Base-by-base conservation (phyloP, 2,329 filamentous ascomycete species). In the Canariomyces notabilis region DNA sequence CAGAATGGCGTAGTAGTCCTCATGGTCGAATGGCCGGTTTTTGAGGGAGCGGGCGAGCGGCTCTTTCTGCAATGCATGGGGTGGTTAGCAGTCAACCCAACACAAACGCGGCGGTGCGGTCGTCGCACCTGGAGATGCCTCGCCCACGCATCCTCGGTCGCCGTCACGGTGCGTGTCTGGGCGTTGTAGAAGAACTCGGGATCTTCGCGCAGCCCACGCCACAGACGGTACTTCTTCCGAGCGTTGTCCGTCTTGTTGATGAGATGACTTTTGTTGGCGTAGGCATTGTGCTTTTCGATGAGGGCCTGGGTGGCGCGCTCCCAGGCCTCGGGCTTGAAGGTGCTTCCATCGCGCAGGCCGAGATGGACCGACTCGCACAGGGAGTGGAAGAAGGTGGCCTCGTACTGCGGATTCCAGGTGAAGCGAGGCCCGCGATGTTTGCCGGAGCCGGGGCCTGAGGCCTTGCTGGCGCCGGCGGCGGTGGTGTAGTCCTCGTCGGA, bases 171-270 rank as follows among this genome's bases (percentile, higher is more conserved):
- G 53, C 67, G 68, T 8, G 71, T 69, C 19, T 63, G 60, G 5
- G 69, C 64, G 50, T 78, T 76, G 56, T 80, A 81, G 3, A 70
- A 59, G 48, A 81, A 81, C 11, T 77, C 74, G 2, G 74, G 72
- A 48, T 81, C 71, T 58, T 80, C 77, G 19, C 77, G 67, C 54
- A 81, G 61, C 18, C 77, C 76, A 15, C 77, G 66, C 77, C 77
- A 81, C 42, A 80, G 65, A n/a, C 77, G 74, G 51, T 80, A 81
- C 57, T 77, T 76, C 62, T 81, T 81, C 41, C 77, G 71, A 49
- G 77, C 77, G 61, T 81, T 81, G 63, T 81, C 77, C 53, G 75
- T 78, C 65, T 81, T 81, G 67, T 81, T 81, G 62, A 81, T 79
- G 29, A 81, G 72, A 44, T 81, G 77, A 55, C 71, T 74, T 64